Conservation (phyloP, 495 filamentous ascomycete genomes). For the Hypoxylon lienhwacheense region DNA sequence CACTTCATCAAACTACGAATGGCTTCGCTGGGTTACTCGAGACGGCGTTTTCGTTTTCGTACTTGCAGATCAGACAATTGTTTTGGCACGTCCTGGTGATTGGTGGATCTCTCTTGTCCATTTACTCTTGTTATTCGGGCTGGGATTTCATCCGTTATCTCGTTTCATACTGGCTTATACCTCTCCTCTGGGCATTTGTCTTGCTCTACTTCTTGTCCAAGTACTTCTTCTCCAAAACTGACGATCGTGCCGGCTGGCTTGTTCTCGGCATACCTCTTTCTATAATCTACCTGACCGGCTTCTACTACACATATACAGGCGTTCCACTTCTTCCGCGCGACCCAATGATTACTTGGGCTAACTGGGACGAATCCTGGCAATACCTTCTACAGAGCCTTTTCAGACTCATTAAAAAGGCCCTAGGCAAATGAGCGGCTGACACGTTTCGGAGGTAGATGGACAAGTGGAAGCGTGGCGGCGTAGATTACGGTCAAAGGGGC, state of each 20-base stretch:
- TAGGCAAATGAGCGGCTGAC: too few relatives aligned
- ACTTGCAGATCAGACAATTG: neutral
- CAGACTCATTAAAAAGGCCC: too few relatives aligned
- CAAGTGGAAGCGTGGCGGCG: too few relatives aligned
- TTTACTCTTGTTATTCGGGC: neutral
- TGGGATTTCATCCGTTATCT: neutral
- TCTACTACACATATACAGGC: neutral
- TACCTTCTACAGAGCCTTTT: too few relatives aligned
- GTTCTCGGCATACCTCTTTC: neutral
- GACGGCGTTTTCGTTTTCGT: neutral
- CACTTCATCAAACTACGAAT: neutral
- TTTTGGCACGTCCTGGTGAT: conserved; percentile 13
- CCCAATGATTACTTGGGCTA: neutral
- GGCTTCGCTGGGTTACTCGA: neutral
- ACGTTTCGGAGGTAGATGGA: too few relatives aligned
- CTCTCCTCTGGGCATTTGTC: conserved; percentile 4
- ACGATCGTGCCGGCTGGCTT: neutral
- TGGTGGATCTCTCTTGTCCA: neutral
- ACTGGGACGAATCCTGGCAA: too few relatives aligned
- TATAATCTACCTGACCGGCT: neutral
- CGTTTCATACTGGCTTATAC: neutral
- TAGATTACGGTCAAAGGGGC: neutral
- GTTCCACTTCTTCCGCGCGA: neutral
- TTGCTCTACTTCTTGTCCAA: neutral
- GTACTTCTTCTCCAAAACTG: neutral